Conservation (phyloP, 164 flowering plant species). For the Magnolia kwangsiensis region DNA sequence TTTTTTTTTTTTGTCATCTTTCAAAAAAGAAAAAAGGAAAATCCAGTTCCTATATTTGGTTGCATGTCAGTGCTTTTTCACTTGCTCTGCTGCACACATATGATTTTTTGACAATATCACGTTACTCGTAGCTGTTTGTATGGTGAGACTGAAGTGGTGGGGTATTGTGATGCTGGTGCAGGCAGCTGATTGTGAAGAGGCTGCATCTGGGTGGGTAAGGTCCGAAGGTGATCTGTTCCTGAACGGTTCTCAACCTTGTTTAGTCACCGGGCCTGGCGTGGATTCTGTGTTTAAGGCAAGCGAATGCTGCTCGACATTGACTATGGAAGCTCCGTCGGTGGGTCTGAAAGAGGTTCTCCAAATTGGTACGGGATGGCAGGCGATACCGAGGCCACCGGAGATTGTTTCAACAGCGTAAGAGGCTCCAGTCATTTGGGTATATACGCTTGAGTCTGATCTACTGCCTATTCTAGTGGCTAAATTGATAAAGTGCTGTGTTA, state of each 20-base stretch:
- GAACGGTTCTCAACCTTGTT: constrained; percentile 27
- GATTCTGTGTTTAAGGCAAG: constrained; percentile 28
- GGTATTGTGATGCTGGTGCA: constrained; percentile 7
- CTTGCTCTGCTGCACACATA: background rate
- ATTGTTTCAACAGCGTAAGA: background rate
- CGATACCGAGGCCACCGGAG: constrained; percentile 25
- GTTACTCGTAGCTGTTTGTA: background rate
- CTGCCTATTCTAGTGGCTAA: background rate
- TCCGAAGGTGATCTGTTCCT: constrained; percentile 43
- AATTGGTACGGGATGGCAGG: constrained; percentile 38
- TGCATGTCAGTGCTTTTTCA: background rate
- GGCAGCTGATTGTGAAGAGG: constrained; percentile 37
- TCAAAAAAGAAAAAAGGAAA: too few species aligned
- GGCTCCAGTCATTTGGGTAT: background rate
- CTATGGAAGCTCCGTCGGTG: constrained; percentile 31
- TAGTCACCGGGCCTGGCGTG: constrained; percentile 8
- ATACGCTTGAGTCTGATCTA: background rate
- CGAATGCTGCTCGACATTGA: constrained; percentile 33
- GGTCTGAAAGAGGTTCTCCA: constrained; percentile 30
- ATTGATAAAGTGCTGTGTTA: background rate
- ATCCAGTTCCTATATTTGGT: too few species aligned
- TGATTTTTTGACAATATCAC: too few species aligned
- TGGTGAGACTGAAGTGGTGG: background rate
- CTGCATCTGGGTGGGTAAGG: constrained; percentile 28
- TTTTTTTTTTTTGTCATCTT: too few species aligned